Evolutionary conservation across 2,329 filamentous ascomycete genomes (phyloP), one percentile per base, ranked within the genome.

Genomic region (Sphaerulina populicola): DNA sequence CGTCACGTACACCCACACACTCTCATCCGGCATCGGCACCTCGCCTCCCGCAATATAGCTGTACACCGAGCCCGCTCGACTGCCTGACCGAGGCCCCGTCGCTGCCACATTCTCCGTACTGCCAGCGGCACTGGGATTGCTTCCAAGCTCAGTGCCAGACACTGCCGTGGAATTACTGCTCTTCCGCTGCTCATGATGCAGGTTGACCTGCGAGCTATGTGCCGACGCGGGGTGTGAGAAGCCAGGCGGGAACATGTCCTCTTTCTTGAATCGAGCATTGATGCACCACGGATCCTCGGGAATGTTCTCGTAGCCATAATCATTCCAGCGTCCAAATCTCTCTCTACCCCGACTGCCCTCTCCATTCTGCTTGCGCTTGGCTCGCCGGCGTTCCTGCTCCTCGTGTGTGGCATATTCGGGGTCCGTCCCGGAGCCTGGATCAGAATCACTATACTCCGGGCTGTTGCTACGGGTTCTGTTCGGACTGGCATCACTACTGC

Each of bases 281-380:
- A 97, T 94, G 56, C 94, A 87, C 90, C 90, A 97, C 9, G 90
- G 88, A 63, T 97, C 91, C 52, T 88, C 88, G 0, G 90, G 89
- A n/a, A 97, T 78, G 58, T 81, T 53, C 83, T 55, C 51, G 68
- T 95, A 95, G 54, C 85, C 80, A 60, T 70, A 77, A 60, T 76
- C 74, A 54, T 76, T 75, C 61, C 68, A 70, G 10, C 69, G 66
- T 14, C 72, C 72, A 53, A 71, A 69, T 23, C 71, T 67, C 51
- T 69, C 69, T 46, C 68, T 68, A 14, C 65, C 62, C 8, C 71
- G 64, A 31, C 36, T 45, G 11, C 44, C 53, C 29, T 57, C 52
- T 6, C 51, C 54, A 30, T 55, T 49, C 15, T 56, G 47, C 11
- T 50, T 49, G 30, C 60, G 57, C 15, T 52, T 57, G 9, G 57